Evolutionary conservation across 2,329 filamentous ascomycete species (phyloP).

Genomic region (Calonectria montana): DNA sequence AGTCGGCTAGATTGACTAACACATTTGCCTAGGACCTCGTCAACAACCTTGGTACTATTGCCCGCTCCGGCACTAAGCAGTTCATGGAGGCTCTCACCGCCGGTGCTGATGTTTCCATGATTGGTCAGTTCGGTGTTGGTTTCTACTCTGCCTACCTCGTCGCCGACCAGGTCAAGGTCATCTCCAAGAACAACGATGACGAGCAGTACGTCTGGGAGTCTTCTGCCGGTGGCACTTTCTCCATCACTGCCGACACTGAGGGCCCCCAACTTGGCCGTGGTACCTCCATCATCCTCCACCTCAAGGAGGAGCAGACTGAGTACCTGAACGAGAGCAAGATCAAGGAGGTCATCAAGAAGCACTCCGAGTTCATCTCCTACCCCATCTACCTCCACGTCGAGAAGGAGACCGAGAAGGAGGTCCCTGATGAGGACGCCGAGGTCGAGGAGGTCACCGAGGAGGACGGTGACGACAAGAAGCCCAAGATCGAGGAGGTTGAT

Average conservation of each 20-base stretch:
- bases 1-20: not conserved
- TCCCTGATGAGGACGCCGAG: conserved; percentile 90
- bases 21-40: conserved; percentile 79
- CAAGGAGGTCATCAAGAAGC: conserved; percentile 99
- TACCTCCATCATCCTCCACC: conserved; percentile 97
- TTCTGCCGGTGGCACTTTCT: conserved; percentile 96
- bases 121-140: conserved; percentile 99
- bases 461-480: conserved; percentile 90
- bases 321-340: conserved; percentile 99
- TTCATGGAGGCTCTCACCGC: conserved; percentile 99
- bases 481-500: conserved; percentile 93
- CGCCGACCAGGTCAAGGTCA: conserved; percentile 92
- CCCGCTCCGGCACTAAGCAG: conserved; percentile 99
- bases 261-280: conserved; percentile 92
- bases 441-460: conserved; percentile 68
- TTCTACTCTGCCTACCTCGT: conserved; percentile 99
- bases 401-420: conserved; percentile 99
- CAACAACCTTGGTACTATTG: conserved; percentile 99
- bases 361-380: conserved; percentile 99
- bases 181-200: conserved; percentile 99
- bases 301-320: conserved; percentile 99
- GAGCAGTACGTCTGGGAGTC: conserved; percentile 99
- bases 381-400: conserved; percentile 99
- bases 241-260: conserved; percentile 88
- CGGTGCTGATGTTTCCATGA: conserved; percentile 99